Conservation (phyloP, 2,329 filamentous ascomycete genomes). For the Trichoderma cornu-damae region DNA sequence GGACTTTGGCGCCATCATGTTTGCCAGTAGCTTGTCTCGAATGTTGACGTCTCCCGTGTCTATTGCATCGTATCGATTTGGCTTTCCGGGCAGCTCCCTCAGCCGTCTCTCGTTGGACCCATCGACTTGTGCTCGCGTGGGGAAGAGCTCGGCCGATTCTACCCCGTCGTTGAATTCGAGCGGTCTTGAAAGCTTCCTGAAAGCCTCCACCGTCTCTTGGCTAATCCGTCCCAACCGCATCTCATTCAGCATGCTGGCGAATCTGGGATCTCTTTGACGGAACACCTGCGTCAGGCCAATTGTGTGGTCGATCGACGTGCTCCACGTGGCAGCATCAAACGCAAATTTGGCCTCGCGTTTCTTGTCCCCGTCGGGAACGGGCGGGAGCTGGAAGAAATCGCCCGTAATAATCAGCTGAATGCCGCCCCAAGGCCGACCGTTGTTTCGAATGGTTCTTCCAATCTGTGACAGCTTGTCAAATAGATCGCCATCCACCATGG, state of each 20-base stretch:
- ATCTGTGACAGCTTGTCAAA: conserved; percentile 95
- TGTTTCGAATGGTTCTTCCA: conserved; percentile 79
- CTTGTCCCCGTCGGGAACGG: conserved; percentile 73
- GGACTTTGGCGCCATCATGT: conserved; percentile 85
- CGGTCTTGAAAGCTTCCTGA: conserved; percentile 66
- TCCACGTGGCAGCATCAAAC: conserved; percentile 90
- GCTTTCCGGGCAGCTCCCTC: conserved; percentile 61
- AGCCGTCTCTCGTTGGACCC: conserved; percentile 74
- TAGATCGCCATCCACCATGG: conserved; percentile 95
- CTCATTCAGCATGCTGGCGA: conserved; percentile 94
- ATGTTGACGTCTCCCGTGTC: conserved; percentile 69
- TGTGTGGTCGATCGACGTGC: conserved; percentile 87
- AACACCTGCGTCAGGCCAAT: conserved; percentile 95
- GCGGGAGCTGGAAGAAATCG: conserved; percentile 95
- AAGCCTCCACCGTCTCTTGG: conserved; percentile 68
- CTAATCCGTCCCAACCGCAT: conserved; percentile 86
- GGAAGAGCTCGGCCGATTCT: conserved; percentile 76
- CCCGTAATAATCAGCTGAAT: conserved; percentile 95
- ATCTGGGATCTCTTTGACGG: conserved; percentile 83
- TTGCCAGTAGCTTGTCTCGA: conserved; percentile 72
- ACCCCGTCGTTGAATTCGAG: conserved; percentile 70
- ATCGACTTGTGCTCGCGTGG: conserved; percentile 85
- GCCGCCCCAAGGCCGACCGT: conserved; percentile 87
- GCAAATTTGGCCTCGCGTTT: conserved; percentile 72
- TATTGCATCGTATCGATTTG: conserved; percentile 62